Conservation (phyloP, 305 asterid genomes). For the Rubia occidens region DNA sequence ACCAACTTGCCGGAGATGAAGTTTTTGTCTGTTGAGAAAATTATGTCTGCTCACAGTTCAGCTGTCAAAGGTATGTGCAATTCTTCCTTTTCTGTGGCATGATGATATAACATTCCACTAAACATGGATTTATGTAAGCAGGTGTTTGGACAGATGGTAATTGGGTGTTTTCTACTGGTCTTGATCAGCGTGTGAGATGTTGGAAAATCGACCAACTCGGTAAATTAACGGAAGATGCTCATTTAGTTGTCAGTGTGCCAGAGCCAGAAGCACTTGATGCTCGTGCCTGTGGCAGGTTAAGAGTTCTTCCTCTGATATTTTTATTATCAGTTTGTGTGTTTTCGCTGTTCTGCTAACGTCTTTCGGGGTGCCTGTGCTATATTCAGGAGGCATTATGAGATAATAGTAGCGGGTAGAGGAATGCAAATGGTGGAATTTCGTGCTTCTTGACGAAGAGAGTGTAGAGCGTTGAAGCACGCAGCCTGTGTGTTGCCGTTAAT, state of each 20-base stretch:
- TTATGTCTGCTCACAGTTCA: conserved; percentile 76
- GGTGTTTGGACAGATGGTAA: conserved; percentile 89
- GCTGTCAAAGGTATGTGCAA: conserved; percentile 69
- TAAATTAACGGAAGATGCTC: conserved; percentile 46
- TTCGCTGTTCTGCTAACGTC: not conserved
- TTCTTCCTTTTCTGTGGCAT: not conserved
- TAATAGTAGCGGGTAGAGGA: conserved; percentile 95
- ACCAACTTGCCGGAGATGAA: conserved; percentile 30
- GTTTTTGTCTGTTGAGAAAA: conserved; percentile 36
- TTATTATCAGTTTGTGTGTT: not conserved
- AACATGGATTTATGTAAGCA: conserved; percentile 12
- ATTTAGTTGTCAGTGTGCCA: conserved; percentile 67
- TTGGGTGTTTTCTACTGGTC: conserved; percentile 81
- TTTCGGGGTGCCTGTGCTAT: not conserved
- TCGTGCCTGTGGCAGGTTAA: conserved; percentile 47
- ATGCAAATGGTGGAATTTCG: conserved; percentile 76
- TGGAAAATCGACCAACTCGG: conserved; percentile 46
- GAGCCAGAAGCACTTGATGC: conserved; percentile 95
- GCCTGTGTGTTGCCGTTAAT: too few species aligned
- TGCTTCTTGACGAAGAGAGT: conserved; percentile 10
- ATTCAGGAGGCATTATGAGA: conserved; percentile 66
- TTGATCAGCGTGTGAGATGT: conserved; percentile 87
- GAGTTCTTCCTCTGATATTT: not conserved
- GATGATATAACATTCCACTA: not conserved
- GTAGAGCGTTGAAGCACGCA: too few species aligned